phyloP scores from a whole-genome alignment of 2,329 filamentous ascomycete species.

The Aquanectria penicillioides region DNA sequence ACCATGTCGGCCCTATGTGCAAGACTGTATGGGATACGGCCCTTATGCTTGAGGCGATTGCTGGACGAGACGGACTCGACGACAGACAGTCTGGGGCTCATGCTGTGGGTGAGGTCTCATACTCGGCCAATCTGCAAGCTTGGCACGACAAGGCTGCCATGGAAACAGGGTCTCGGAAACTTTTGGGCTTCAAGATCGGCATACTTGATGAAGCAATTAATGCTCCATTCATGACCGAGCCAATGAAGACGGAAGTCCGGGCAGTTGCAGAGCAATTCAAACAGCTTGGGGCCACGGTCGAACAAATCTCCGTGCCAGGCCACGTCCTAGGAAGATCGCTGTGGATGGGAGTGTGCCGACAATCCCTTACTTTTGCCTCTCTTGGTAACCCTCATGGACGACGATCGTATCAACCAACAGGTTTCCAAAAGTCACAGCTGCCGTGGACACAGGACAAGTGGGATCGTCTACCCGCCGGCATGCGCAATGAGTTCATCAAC shows the following conservation, averaged over 20 bases:
- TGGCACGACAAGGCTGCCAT: not conserved
- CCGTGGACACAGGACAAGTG: not conserved
- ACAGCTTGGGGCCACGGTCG: not conserved
- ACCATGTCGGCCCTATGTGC: not conserved
- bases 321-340: not conserved
- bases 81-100: not conserved
- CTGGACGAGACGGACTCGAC: not conserved
- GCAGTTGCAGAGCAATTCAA: not conserved
- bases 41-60: not conserved
- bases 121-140: not conserved
- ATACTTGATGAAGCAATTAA: not conserved
- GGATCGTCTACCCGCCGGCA: not conserved
- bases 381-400: not conserved
- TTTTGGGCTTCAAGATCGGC: not conserved
- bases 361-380: not conserved
- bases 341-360: slow-evolving; percentile 1
- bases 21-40: not conserved
- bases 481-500: slow-evolving; percentile 4
- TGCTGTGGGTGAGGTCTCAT: not conserved
- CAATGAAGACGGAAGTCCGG: not conserved
- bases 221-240: not conserved
- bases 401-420: not conserved
- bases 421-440: not conserved
- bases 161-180: not conserved
- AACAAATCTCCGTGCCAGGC: not conserved